phyloP scores from a whole-genome alignment of 495 filamentous ascomycete genomes.

The Aspergillus leporis region DNA sequence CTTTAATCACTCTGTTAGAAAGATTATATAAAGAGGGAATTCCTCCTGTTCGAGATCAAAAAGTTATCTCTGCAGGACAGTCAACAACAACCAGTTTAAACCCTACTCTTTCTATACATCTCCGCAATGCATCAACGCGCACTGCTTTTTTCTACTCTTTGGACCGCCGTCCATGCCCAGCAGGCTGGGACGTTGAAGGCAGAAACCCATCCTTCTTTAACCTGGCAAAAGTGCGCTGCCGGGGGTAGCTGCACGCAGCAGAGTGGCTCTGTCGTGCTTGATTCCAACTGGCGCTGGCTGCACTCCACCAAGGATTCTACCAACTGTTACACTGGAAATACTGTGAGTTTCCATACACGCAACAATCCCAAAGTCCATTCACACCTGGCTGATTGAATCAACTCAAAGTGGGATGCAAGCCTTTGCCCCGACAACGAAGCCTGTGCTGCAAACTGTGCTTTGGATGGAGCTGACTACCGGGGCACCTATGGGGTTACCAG shows the following conservation, averaged over 20 bases:
- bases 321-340: conserved; percentile 67
- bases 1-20: neutral
- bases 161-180: conserved; percentile 42
- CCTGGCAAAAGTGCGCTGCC: conserved; percentile 55
- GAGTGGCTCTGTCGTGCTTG: conserved; percentile 59
- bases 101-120: neutral
- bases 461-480: conserved; percentile 60
- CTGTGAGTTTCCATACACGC: conserved; percentile 18
- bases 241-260: conserved; percentile 52
- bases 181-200: conserved; percentile 53
- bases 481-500: conserved; percentile 54
- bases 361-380: neutral
- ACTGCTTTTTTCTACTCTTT: conserved; percentile 36
- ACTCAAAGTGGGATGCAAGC: conserved; percentile 44
- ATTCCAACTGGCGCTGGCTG: conserved; percentile 67
- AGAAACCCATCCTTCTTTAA: conserved; percentile 63
- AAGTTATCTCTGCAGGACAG: conserved; percentile 38
- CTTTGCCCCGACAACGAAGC: conserved; percentile 54
- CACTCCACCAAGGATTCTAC: conserved; percentile 50
- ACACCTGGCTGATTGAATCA: conserved; percentile 3
- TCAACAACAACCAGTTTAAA: conserved; percentile 14
- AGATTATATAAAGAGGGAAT: conserved; percentile 27
- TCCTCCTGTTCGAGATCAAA: conserved; percentile 7
- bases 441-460: conserved; percentile 59
- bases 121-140: conserved; percentile 36